Evolutionary conservation across 2,329 filamentous ascomycete genomes (phyloP).

Genomic region (Apiospora koreana): DNA sequence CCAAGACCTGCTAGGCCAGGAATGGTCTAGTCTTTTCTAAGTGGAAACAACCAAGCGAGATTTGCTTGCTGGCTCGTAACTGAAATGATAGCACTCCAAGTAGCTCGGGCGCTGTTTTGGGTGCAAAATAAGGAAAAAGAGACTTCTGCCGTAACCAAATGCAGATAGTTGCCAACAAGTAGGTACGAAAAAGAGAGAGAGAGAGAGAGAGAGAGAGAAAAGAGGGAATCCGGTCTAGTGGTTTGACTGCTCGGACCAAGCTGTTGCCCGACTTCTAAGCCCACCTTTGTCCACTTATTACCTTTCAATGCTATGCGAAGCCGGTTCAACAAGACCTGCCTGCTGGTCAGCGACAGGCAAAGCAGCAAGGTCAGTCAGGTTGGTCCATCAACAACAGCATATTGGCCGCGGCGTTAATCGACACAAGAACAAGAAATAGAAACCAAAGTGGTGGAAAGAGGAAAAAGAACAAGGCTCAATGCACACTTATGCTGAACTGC

Average conservation of each 20-base stretch:
- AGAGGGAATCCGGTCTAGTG: neutral
- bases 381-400: neutral
- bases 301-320: neutral
- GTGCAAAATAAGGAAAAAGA: neutral
- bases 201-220: neutral
- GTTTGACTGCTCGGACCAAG: neutral
- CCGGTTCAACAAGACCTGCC: neutral
- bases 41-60: conserved; percentile 11
- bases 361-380: neutral
- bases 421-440: neutral
- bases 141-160: neutral
- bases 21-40: neutral
- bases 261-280: neutral
- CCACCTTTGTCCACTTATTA: conserved; percentile 3
- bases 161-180: neutral
- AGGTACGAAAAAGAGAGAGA: neutral
- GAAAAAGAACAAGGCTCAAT: neutral
- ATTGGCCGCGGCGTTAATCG: neutral
- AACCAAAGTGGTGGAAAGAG: too few relatives aligned
- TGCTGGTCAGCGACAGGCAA: neutral
- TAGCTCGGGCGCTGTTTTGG: neutral
- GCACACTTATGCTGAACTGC: neutral
- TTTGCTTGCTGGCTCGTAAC: neutral
- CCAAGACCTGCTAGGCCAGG: neutral
- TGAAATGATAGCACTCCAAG: neutral